Percentiles rank a stretch among this genome's conserved stretches.
Conservation (phyloP, 768 basidiomycete species). For the Pulveroboletus sp. region DNA sequence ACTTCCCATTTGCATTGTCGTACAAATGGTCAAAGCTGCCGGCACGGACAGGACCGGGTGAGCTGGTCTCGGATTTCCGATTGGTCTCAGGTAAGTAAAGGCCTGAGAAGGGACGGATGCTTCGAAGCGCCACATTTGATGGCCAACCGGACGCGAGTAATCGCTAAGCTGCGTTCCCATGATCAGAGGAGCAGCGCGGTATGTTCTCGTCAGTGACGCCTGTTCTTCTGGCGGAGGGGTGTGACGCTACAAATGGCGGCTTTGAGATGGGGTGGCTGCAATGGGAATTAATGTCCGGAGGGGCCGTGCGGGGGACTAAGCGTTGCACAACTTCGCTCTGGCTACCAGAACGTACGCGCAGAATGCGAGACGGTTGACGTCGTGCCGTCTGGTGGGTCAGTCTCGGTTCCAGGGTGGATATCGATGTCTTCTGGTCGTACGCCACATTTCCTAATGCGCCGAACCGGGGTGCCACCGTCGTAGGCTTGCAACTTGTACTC, state of each 20-base stretch:
- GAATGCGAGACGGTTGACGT: background rate
- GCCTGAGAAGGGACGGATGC: too few relatives aligned
- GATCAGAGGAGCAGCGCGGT: too few relatives aligned
- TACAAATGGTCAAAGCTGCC: background rate
- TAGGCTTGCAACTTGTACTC: background rate
- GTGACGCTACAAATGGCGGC: too few relatives aligned
- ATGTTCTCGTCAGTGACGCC: too few relatives aligned
- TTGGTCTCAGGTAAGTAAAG: too few relatives aligned
- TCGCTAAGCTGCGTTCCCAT: too few relatives aligned
- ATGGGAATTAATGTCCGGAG: background rate
- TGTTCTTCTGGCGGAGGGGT: too few relatives aligned
- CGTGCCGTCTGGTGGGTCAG: background rate
- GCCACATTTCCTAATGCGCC: slow-evolving; percentile 25
- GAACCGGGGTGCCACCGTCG: background rate
- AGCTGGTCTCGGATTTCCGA: too few relatives aligned
- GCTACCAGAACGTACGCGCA: background rate
- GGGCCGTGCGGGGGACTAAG: too few relatives aligned
- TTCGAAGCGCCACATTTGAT: background rate
- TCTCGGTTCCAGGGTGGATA: background rate
- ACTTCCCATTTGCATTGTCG: too few relatives aligned
- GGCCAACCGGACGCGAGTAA: background rate
- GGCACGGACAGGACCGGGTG: background rate
- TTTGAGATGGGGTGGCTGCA: background rate
- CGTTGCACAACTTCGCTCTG: background rate
- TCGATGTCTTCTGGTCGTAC: background rate